phyloP scores from a whole-genome alignment of 2,329 filamentous ascomycete genomes.

The Ophiostoma perfectum region DNA sequence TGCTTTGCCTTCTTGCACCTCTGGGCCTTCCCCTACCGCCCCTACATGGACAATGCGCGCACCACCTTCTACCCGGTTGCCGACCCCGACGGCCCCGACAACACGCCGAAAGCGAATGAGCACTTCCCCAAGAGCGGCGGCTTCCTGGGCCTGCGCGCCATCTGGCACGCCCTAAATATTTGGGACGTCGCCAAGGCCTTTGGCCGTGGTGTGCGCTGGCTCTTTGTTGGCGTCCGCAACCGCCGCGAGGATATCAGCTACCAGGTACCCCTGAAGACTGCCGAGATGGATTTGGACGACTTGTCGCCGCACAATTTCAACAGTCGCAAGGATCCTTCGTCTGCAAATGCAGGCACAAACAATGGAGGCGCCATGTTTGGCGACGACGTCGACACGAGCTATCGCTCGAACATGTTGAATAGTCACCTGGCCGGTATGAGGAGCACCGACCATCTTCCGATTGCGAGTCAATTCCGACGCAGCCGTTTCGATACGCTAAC shows the following conservation, averaged over 20 bases:
- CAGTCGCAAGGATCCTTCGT: neutral
- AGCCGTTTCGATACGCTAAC: constrained; percentile 29
- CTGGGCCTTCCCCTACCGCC: constrained; percentile 73
- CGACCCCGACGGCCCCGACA: constrained; percentile 39
- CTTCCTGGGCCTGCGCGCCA: constrained; percentile 58
- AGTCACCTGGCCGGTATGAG: constrained; percentile 24
- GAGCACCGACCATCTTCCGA: constrained; percentile 39
- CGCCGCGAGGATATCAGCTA: constrained; percentile 52
- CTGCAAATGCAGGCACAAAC: neutral
- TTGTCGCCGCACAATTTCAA: constrained; percentile 27
- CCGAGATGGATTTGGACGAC: constrained; percentile 36
- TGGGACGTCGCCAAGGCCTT: constrained; percentile 80
- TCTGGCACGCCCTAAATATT: constrained; percentile 76
- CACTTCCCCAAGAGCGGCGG: constrained; percentile 56
- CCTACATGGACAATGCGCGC: constrained; percentile 51
- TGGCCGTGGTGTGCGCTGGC: constrained; percentile 71
- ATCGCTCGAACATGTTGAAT: constrained; percentile 24
- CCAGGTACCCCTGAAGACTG: constrained; percentile 29
- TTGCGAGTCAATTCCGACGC: constrained; percentile 37
- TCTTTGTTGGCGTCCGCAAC: constrained; percentile 65
- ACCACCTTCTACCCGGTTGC: constrained; percentile 45
- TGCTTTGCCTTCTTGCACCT: constrained; percentile 72
- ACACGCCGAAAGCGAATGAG: constrained; percentile 41
- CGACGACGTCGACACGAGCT: constrained; percentile 24
- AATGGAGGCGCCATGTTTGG: constrained; percentile 16